These are phyloP conservation scores for Nymphaea thermarum DNA, from an alignment of 164 flowering plant species.

Conservation along the genomic window DNA sequence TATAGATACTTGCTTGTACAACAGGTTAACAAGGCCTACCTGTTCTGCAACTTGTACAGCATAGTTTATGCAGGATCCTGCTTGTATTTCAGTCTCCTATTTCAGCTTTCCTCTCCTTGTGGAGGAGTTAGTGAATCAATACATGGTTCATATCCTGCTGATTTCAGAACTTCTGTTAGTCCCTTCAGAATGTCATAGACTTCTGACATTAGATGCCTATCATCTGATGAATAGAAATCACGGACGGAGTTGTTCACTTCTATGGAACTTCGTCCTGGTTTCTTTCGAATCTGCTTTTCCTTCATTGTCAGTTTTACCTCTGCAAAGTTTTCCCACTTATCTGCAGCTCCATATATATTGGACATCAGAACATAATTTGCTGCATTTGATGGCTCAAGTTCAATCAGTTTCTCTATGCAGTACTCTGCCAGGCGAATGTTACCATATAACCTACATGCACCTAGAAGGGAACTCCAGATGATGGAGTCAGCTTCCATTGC, in stretches of 20 bases:
- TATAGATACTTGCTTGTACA: background rate
- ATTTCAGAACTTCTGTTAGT: slow-evolving; percentile 27
- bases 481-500: slow-evolving; percentile 61
- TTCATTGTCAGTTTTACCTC: slow-evolving; percentile 44
- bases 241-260: slow-evolving; percentile 37
- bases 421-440: slow-evolving; percentile 46
- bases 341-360: slow-evolving; percentile 44
- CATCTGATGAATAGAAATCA: slow-evolving; percentile 48
- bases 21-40: background rate
- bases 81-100: background rate
- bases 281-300: slow-evolving; percentile 34
- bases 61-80: background rate
- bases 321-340: slow-evolving; percentile 45
- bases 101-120: slow-evolving; percentile 4
- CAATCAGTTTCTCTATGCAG: slow-evolving; percentile 33
- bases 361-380: slow-evolving; percentile 55
- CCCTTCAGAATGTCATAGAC: slow-evolving; percentile 37
- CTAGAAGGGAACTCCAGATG: slow-evolving; percentile 62
- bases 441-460: slow-evolving; percentile 45
- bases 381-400: slow-evolving; percentile 51
- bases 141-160: slow-evolving; percentile 18
- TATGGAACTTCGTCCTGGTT: slow-evolving; percentile 57
- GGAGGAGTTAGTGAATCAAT: slow-evolving; percentile 2
- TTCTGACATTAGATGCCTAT: slow-evolving; percentile 37
- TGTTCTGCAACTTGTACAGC: background rate